These are phyloP conservation scores for Colletotrichum horii DNA, from an alignment of 2,329 filamentous ascomycete genomes.

Conservation along the genomic window DNA sequence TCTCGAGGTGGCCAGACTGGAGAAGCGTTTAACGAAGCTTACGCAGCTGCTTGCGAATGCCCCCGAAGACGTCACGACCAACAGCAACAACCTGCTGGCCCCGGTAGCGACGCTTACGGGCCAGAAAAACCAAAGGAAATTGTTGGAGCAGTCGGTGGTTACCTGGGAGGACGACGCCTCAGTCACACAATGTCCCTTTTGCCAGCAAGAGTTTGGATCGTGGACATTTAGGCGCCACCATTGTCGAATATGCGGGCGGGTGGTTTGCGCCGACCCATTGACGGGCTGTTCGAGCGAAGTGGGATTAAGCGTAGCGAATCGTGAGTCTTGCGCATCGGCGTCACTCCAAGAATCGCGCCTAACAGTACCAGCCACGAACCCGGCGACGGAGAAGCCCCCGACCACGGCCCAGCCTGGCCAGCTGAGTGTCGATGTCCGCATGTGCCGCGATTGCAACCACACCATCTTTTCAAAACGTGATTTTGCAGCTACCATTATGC, in stretches of 20 bases:
- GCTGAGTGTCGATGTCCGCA: constrained; percentile 80
- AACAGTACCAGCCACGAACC: constrained; percentile 35
- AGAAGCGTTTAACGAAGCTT: constrained; percentile 89
- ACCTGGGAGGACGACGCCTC: constrained; percentile 91
- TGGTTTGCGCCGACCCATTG: constrained; percentile 87
- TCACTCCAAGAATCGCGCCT: neutral
- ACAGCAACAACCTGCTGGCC: constrained; percentile 60
- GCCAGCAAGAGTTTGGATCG: constrained; percentile 91
- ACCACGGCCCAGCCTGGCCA: constrained; percentile 40
- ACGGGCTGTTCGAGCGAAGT: constrained; percentile 88
- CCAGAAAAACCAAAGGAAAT: constrained; percentile 77
- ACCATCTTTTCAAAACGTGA: constrained; percentile 72
- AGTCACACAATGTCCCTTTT: constrained; percentile 87
- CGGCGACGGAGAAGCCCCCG: constrained; percentile 49
- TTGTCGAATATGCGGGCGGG: constrained; percentile 89
- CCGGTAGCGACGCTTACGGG: constrained; percentile 67
- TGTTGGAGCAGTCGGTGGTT: constrained; percentile 89
- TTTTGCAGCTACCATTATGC: constrained; percentile 72
- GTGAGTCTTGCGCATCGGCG: constrained; percentile 21
- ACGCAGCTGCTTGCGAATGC: constrained; percentile 82
- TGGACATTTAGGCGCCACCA: constrained; percentile 95
- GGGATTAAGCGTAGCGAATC: constrained; percentile 74
- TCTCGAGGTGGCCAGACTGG: constrained; percentile 85
- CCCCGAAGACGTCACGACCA: constrained; percentile 67
- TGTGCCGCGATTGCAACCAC: constrained; percentile 86